phyloP scores from a whole-genome alignment of 192 early-diverging fungal species.

The Linnemannia zychae region DNA sequence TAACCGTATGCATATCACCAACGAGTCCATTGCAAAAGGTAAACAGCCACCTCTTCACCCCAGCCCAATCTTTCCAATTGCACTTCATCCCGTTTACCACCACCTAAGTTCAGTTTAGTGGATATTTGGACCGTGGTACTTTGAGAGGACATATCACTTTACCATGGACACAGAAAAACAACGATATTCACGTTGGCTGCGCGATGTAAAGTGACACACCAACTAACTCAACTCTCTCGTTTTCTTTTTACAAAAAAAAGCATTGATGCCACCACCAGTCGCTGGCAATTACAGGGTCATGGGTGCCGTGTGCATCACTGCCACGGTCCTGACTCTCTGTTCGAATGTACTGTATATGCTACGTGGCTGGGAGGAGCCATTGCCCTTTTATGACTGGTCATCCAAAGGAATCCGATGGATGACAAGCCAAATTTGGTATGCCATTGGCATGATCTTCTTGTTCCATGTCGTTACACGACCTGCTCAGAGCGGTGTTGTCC shows the following conservation, averaged over 20 bases:
- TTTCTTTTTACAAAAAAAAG: constrained; percentile 1
- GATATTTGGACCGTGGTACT: neutral
- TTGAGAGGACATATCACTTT: neutral
- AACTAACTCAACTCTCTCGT: constrained; percentile 13
- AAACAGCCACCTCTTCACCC: neutral
- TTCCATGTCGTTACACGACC: constrained; percentile 55
- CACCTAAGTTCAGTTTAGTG: no score
- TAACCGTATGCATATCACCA: constrained; percentile 46
- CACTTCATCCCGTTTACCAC: neutral
- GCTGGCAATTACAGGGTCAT: constrained; percentile 40
- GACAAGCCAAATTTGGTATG: constrained; percentile 57
- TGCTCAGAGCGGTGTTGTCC: constrained; percentile 48
- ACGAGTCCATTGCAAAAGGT: constrained; percentile 54
- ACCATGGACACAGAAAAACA: neutral
- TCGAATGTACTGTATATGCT: constrained; percentile 56
- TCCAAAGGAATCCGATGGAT: constrained; percentile 48
- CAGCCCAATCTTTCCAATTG: neutral
- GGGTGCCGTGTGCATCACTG: constrained; percentile 37
- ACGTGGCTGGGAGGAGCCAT: constrained; percentile 51
- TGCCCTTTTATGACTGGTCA: constrained; percentile 50
- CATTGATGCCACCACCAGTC: constrained; percentile 41
- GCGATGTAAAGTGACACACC: neutral
- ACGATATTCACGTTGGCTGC: neutral
- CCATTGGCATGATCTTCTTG: constrained; percentile 55
- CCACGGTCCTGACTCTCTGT: constrained; percentile 34